Percentiles rank a stretch among this genome's conserved stretches.
Evolutionary conservation across 768 basidiomycete genomes (phyloP).

Genomic region (Daedaleopsis nitida): DNA sequence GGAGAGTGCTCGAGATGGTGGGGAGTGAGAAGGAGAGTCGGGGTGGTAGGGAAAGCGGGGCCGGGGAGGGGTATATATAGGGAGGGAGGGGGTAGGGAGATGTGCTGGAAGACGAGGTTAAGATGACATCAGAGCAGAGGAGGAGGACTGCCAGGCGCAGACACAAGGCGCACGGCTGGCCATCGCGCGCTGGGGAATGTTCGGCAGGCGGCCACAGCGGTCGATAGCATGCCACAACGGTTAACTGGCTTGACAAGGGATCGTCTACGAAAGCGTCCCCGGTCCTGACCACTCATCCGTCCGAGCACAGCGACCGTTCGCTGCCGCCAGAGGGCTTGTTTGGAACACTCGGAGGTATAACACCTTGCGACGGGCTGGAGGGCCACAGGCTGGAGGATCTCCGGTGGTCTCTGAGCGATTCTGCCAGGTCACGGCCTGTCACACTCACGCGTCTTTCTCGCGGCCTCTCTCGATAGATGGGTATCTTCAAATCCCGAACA

Average conservation of each 20-base stretch:
- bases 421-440: background rate
- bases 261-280: slow-evolving; percentile 1
- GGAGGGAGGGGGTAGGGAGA: background rate
- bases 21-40: background rate
- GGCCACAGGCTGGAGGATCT: background rate
- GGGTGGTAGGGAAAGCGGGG: background rate
- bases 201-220: background rate
- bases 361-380: too few relatives aligned
- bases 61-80: background rate
- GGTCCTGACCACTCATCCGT: too few relatives aligned
- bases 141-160: background rate
- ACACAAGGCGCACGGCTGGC: background rate
- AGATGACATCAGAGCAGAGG: background rate
- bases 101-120: background rate
- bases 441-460: too few relatives aligned
- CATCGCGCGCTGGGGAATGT: background rate
- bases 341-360: too few relatives aligned
- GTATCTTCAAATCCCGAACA: too few relatives aligned
- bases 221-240: too few relatives aligned
- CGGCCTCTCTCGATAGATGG: too few relatives aligned
- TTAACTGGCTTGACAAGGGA: slow-evolving; percentile 5
- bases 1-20: background rate
- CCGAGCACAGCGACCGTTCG: too few relatives aligned
- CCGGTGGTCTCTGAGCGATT: background rate
- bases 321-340: too few relatives aligned